Evolutionary conservation across 768 basidiomycete genomes (phyloP), one percentile per base, ranked within the genome.

Genomic region (Sporobolomyces roseus): DNA sequence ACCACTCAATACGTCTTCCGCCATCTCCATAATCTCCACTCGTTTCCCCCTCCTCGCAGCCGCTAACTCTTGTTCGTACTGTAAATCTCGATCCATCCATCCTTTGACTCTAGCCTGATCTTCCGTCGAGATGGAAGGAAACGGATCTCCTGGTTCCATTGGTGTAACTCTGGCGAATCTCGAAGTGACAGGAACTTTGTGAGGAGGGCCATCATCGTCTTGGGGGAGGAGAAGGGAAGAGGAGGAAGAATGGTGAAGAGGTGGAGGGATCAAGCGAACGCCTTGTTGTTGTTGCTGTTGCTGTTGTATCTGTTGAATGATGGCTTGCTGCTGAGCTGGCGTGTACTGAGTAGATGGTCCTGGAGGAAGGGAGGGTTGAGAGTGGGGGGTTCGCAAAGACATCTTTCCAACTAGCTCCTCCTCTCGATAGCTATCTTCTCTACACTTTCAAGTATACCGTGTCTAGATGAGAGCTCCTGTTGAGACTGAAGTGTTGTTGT

Each of bases 1-100:
- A 27, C 63, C 65, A 45, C 17, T 45, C 8, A 61, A 1, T 12
- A 64, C 6, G 29, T 74, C 70, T 21, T 70, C 61, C 2, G 43
- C 52, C 9, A 72, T 16, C 3, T 21, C 52, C 14, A 38, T 30
- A 10, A 65, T 29, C 53, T 49, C 33, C 3, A 13, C 35, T 27
- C 30, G 35, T 36, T 46, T 33, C 21, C 36, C 25, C 41, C 51
- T 25, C 43, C 54, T 64, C 41, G 69, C 66, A 17, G 8, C 35
- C 1, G 29, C 21, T 0, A 68, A 7, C 50, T 63, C 56, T 9
- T 27, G 30, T 51, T 73, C 68, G 69, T 65, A 71, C 43, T 48
- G 45, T 1, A 33, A 14, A 60, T 74, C 73, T 17, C 63, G 53
- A 4, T 71, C 66, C 36, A 71, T 66, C 69, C 69, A 74, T 3